Evolutionary conservation across 306 rosid genomes (phyloP), one percentile per base, ranked within the genome.

Genomic region (Fragaria iinumae): DNA sequence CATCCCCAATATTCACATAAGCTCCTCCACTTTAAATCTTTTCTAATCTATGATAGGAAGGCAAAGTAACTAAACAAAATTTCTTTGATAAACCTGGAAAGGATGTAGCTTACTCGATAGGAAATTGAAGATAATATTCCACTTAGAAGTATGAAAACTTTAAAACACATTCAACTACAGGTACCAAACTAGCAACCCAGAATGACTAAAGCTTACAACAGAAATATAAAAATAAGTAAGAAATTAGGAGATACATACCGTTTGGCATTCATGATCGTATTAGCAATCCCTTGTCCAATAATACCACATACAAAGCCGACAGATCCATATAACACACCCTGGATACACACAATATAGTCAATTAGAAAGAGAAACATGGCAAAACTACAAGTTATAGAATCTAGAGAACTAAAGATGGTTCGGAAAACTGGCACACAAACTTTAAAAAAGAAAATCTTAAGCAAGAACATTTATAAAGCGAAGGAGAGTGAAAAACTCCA

Each of bases 291-390:
- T 86, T 96, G 99, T 77, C 99, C 99, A 76, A 96, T 50, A 69
- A 96, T 84, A 70, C 99, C 99, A 80, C 98, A 96, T 78, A 86
- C 97, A 78, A 92, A 91, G 36, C 99, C 99, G 84, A 93, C 97
- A 8, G 88, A 81, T 71, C 97, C 99, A 79, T 96, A 96, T 80
- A 91, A 64, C 25, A 90, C 89, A 80, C 99, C 99, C 99, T 92
- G 86, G 80, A 87, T 34, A 39, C 25, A 79, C 44, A 53, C 12
- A 75, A 44, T 38, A 67, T 63, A 73, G 34, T 56, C 43, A 32
- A 73, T 67, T 38, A 45, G 44, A 75, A 60, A 5, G 60, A 59
- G 18, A 57, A 69, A 45, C 62, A 69, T 32, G 36, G 8, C 38
- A 79, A 47, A 39, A 43, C 50, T 34, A 44, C 20, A 34, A 60